phyloP scores from a whole-genome alignment of 2,329 filamentous ascomycete genomes.

The Ophiostoma ips region DNA sequence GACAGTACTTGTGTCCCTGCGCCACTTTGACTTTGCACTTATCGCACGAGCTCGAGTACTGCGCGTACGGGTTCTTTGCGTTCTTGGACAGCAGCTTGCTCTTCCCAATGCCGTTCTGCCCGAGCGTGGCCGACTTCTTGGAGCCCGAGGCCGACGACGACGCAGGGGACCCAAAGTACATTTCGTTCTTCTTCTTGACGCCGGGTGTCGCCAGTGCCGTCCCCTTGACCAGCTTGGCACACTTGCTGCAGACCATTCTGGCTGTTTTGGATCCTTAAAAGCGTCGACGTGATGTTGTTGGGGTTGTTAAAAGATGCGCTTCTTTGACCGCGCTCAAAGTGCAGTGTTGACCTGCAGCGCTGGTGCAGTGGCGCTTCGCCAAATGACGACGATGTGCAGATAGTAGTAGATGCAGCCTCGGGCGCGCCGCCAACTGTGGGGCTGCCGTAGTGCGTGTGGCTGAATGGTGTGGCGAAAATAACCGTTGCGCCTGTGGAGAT shows the following conservation, averaged over 20 bases:
- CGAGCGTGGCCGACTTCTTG: conserved; percentile 38
- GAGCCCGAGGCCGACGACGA: conserved; percentile 34
- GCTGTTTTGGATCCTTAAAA: too few species aligned
- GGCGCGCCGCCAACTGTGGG: not conserved
- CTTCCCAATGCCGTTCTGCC: conserved; percentile 46
- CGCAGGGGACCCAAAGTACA: conserved; percentile 38
- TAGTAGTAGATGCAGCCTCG: not conserved
- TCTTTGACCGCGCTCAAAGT: too few species aligned
- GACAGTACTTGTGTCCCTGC: conserved; percentile 45
- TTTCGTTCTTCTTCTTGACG: conserved; percentile 53
- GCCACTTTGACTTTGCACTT: conserved; percentile 51
- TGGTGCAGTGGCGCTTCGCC: too few species aligned
- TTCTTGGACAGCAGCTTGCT: conserved; percentile 51
- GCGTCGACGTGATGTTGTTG: too few species aligned
- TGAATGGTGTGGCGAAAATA: conserved; percentile 2
- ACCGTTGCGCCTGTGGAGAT: not conserved
- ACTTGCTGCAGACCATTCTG: conserved; percentile 45
- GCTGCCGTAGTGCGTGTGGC: conserved; percentile 1
- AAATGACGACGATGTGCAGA: too few species aligned
- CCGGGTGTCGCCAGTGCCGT: conserved; percentile 49
- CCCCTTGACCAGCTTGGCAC: conserved; percentile 44
- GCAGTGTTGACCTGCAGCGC: too few species aligned
- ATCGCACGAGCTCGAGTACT: conserved; percentile 46
- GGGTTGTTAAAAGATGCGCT: too few species aligned
- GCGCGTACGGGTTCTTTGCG: conserved; percentile 52